Conservation (phyloP, 1,284 basidiomycete genomes). For the Pseudozyma hubeiensis region DNA sequence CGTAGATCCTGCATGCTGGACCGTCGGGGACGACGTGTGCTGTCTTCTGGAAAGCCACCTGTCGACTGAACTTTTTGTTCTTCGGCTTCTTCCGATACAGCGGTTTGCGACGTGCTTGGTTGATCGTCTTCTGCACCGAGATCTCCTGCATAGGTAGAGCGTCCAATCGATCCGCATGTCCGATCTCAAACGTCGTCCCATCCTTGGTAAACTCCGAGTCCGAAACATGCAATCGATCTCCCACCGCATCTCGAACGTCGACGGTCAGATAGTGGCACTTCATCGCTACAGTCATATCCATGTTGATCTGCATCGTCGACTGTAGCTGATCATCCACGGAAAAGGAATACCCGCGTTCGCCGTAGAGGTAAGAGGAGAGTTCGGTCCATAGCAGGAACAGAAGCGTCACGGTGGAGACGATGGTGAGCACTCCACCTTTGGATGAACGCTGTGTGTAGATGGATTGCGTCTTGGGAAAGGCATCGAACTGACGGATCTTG, state of each 20-base stretch:
- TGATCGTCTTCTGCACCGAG: slow-evolving; percentile 48
- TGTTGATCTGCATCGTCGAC: slow-evolving; percentile 64
- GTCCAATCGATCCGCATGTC: slow-evolving; percentile 80
- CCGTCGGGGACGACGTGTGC: slow-evolving; percentile 65
- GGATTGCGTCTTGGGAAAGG: slow-evolving; percentile 73
- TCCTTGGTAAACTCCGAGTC: slow-evolving; percentile 83
- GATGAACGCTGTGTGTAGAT: slow-evolving; percentile 88
- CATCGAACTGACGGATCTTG: slow-evolving; percentile 67
- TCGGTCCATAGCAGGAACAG: slow-evolving; percentile 85
- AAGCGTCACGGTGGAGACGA: slow-evolving; percentile 80
- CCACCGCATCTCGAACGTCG: slow-evolving; percentile 90
- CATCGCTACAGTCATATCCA: slow-evolving; percentile 66
- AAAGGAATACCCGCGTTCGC: slow-evolving; percentile 75
- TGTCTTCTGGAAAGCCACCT: slow-evolving; percentile 65
- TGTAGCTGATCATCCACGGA: slow-evolving; percentile 54
- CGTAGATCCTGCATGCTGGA: slow-evolving; percentile 84
- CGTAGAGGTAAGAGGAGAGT: slow-evolving; percentile 88
- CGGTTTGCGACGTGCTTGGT: slow-evolving; percentile 39
- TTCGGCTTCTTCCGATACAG: slow-evolving; percentile 35
- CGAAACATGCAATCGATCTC: slow-evolving; percentile 87
- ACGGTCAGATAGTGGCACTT: slow-evolving; percentile 75
- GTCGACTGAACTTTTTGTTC: slow-evolving; percentile 72
- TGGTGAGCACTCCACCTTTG: slow-evolving; percentile 86
- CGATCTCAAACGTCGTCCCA: slow-evolving; percentile 79
- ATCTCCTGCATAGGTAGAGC: slow-evolving; percentile 58